Evolutionary conservation across 2,329 filamentous ascomycete genomes (phyloP).

Genomic region (Orbilia quercus): DNA sequence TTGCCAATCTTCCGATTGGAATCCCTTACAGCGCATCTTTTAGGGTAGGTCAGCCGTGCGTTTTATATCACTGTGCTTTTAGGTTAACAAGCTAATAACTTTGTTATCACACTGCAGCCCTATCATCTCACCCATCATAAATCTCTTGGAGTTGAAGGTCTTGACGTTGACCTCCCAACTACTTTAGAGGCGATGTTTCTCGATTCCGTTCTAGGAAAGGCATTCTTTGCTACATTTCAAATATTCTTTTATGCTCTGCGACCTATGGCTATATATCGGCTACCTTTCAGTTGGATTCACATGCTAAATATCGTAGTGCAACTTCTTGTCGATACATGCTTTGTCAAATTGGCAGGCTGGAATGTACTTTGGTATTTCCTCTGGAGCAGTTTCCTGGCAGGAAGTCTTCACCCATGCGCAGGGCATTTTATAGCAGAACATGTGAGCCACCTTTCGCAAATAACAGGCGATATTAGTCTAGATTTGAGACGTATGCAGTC

Average conservation of each 20-base stretch:
- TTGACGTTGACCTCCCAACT: conserved; percentile 95
- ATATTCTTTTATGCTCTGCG: conserved; percentile 98
- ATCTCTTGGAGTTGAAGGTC: conserved; percentile 92
- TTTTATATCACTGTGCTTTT: neutral
- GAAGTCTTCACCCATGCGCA: conserved; percentile 90
- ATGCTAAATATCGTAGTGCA: conserved; percentile 82
- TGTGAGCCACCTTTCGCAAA: conserved; percentile 56
- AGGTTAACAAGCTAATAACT: neutral
- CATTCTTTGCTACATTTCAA: conserved; percentile 99
- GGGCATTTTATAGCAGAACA: conserved; percentile 99
- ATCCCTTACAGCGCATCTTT: conserved; percentile 97
- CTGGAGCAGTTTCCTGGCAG: conserved; percentile 90
- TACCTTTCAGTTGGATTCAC: conserved; percentile 88
- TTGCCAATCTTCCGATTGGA: conserved; percentile 95
- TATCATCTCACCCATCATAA: conserved; percentile 99
- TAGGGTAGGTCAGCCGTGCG: conserved; percentile 70
- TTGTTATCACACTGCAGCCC: conserved; percentile 68
- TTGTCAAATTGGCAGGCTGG: conserved; percentile 72
- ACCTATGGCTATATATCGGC: conserved; percentile 90
- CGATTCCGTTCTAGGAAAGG: conserved; percentile 93
- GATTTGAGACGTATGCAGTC: too few species aligned
- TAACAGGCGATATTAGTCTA: neutral
- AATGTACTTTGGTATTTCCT: conserved; percentile 83
- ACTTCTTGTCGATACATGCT: conserved; percentile 77
- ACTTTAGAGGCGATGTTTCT: conserved; percentile 90